Conservation (phyloP, 2,329 filamentous ascomycete species). For the Dothistroma pini region DNA sequence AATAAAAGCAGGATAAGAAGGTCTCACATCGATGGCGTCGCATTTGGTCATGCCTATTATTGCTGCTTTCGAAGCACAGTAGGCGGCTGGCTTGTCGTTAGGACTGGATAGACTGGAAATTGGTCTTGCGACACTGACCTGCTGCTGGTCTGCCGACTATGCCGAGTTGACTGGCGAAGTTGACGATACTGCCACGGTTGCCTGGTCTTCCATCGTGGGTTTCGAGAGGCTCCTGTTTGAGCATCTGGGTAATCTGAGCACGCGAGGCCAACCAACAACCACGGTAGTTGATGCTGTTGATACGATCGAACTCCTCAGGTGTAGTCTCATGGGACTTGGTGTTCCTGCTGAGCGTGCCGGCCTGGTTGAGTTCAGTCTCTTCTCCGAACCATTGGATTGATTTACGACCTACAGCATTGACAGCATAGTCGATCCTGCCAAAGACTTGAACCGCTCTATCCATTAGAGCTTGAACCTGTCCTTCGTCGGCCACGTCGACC, state of each 20-base stretch:
- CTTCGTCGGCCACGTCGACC: constrained; percentile 38
- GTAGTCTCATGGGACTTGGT: constrained; percentile 38
- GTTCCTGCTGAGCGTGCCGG: constrained; percentile 40
- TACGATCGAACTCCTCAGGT: constrained; percentile 41
- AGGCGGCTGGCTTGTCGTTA: constrained; percentile 36
- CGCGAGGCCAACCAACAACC: constrained; percentile 47
- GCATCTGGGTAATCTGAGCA: constrained; percentile 44
- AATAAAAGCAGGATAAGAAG: background rate
- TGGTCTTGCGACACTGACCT: constrained; percentile 34
- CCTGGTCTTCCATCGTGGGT: constrained; percentile 45
- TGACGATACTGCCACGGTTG: constrained; percentile 44
- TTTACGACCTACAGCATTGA: constrained; percentile 41
- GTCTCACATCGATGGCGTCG: constrained; percentile 47
- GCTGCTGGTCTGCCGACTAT: constrained; percentile 43
- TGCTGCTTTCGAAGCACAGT: constrained; percentile 47
- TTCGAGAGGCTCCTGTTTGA: constrained; percentile 41
- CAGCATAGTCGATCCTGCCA: constrained; percentile 46
- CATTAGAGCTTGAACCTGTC: constrained; percentile 37
- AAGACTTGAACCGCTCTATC: constrained; percentile 34
- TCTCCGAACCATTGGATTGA: background rate
- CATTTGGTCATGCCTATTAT: constrained; percentile 46
- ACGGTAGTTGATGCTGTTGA: constrained; percentile 44
- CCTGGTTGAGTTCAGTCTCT: background rate
- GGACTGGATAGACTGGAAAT: too few species aligned
- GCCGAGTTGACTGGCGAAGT: constrained; percentile 44